Base-by-base conservation (phyloP, 169 alveolate genomes). In the Cryptosporidium ryanae region DNA sequence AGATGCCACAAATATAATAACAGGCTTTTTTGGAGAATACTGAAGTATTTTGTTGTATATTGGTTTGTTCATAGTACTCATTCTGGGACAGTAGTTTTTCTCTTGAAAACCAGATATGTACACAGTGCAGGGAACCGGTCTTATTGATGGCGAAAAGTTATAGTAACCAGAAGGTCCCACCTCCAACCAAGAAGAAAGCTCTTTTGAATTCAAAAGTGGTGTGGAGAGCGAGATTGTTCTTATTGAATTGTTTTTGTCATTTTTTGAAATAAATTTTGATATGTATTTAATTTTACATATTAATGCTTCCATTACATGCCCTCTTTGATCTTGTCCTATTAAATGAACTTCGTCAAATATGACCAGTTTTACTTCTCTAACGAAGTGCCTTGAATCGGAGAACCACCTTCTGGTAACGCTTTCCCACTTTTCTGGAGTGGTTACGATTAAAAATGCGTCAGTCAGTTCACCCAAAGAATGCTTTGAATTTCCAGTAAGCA, bases 381-480 rank as follows among this genome's bases (percentile, higher is more conserved):
- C 98, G 92, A 96, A 97, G 38, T 92, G 90, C 55, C 99, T 94
- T 46, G 94, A 96, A 90, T 95, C 96, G 2, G 49, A 10, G 44
- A 57, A 76, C 99, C 99, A 98, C 87, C 96, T 97, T 64, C 99
- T 93, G 6, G 99, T 94, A 34, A 99, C 95, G 57, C 99, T 99
- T 84, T 99, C 99, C 99, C 99, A 98, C 92, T 99, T 99, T 92
- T 99, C 99, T 4, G 99, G 99, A 3, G 99, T 99, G 18, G 99
- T 96, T 48, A 98, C 95, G 27, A 97, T 91, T 15, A 98, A 93
- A 84, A 96, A 95, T 34, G 99, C 97, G 0, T 67, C 90, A 27
- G 92, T 82, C 32, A 98, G 90, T 13, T 94, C 96, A 49, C 89
- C 91, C 38, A 95, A 82, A 71, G 96, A 97, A 31, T 98, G 98